Evolutionary conservation across 192 early-diverging fungal genomes (phyloP), one percentile per base, ranked within the genome.

Genomic region (Entomortierella lignicola): DNA sequence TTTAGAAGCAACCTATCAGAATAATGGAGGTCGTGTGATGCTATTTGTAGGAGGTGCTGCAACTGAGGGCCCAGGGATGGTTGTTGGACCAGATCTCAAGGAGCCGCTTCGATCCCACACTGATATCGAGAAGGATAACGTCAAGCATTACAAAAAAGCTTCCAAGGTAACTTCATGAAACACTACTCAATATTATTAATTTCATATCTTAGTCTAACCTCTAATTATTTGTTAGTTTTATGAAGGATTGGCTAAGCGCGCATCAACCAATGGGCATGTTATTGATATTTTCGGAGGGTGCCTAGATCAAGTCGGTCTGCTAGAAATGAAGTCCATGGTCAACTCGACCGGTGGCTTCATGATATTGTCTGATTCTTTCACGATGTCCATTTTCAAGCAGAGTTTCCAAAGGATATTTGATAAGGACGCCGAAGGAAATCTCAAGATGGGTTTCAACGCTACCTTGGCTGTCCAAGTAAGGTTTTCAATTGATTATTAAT

Each of bases 381-480:
- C 90, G 52, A 97, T 95, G 20, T 86, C 92, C 30, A 95, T 99
- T 51, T 99, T 99, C 90, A 99, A 98, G 85, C 94, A 98, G 84
- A 95, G 94, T 68, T 98, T 98, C 89, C 93, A 96, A 73, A 89
- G 95, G 41, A 66, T 98, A 43, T 97, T 99, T 83, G 89, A 90
- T 69, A 98, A 97, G 85, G 97, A 99, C 72, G 88, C 77, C n/a
- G 88, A 94, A 60, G 96, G 94, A 8, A 87, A 92, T 62, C 85
- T 99, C 82, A 90, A 92, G 74, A 96, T 98, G 94, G 98, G 94
- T 13, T 99, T 98, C 87, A 99, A 99, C 74, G 98, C 96, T 8
- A 94, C 93, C 11, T 71, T 99, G 34, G 98, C 98, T 83, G 98
- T 99, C 29, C 94, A 95, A 87, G 92, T 93, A 87, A 30, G n/a